These are phyloP conservation scores for Penicillium flavigenum DNA, from an alignment of 495 filamentous ascomycete genomes.

Conservation along the genomic window DNA sequence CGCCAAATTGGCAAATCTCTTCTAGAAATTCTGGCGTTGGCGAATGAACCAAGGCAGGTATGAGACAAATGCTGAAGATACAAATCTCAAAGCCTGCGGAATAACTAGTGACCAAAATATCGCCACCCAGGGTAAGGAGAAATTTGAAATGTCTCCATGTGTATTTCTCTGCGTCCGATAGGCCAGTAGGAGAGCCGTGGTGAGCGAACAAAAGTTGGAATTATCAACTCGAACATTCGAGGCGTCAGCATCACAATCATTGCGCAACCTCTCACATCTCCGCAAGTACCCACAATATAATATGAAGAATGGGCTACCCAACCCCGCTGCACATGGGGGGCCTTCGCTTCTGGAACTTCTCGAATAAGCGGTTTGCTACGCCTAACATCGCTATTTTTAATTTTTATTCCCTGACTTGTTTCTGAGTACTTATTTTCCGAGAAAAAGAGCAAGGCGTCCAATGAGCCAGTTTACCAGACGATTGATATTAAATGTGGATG, in stretches of 20 bases:
- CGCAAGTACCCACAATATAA: neutral
- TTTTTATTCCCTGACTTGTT: neutral
- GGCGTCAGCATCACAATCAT: too few species aligned
- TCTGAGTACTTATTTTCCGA: neutral
- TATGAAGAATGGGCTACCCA: neutral
- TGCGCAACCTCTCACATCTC: too few species aligned
- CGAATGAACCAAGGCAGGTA: constrained; percentile 1
- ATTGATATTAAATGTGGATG: neutral
- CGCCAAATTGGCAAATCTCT: constrained; percentile 38
- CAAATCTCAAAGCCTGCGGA: constrained; percentile 31
- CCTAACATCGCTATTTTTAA: neutral
- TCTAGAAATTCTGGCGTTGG: constrained; percentile 24
- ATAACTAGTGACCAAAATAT: constrained; percentile 44
- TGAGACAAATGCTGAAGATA: constrained; percentile 14
- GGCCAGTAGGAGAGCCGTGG: too few species aligned
- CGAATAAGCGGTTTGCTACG: neutral
- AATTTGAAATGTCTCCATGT: constrained; percentile 23
- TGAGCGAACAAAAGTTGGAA: too few species aligned
- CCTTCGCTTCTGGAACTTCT: neutral
- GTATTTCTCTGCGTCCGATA: too few species aligned
- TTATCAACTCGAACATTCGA: too few species aligned
- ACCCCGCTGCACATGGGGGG: neutral
- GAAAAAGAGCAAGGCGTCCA: neutral
- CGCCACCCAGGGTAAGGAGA: constrained; percentile 36
- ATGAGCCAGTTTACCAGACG: neutral